These are phyloP conservation scores for Fomitopsis pulvina DNA, from an alignment of 768 basidiomycete genomes.

Conservation along the genomic window DNA sequence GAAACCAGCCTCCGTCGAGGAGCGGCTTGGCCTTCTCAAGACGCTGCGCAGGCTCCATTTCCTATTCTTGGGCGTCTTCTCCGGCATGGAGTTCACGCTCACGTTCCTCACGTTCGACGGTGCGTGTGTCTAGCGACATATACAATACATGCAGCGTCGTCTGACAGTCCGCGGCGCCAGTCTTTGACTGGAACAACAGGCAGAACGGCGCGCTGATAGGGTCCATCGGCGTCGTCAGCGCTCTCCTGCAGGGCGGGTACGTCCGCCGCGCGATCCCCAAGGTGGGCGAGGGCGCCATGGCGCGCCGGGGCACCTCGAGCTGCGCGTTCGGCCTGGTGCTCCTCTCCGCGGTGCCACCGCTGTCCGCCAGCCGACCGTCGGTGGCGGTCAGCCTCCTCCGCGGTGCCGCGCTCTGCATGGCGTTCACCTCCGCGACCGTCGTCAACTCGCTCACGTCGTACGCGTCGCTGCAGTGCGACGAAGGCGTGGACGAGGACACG, in stretches of 20 bases:
- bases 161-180: constrained; percentile 30
- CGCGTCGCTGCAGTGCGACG: constrained; percentile 88
- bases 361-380: constrained; percentile 33
- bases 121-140: constrained; percentile 32
- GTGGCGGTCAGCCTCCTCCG: constrained; percentile 50
- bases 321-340: constrained; percentile 67
- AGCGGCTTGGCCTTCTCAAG: constrained; percentile 52
- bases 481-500: constrained; percentile 49
- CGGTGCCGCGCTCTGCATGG: constrained; percentile 75
- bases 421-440: constrained; percentile 93
- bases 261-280: constrained; percentile 75
- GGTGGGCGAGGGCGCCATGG: constrained; percentile 78
- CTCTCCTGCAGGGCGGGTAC: constrained; percentile 89
- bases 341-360: constrained; percentile 64
- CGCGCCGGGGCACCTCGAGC: constrained; percentile 67
- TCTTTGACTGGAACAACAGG: constrained; percentile 84
- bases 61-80: constrained; percentile 84
- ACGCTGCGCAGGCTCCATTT: constrained; percentile 69
- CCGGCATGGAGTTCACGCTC: constrained; percentile 93
- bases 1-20: constrained; percentile 25
- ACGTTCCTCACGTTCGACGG: constrained; percentile 92
- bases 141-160: not conserved
- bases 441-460: constrained; percentile 90
- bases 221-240: constrained; percentile 86
- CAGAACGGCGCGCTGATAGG: constrained; percentile 83